A percentile compares a stretch with the other conserved stretches of the same genome.
Conservation (phyloP, 148 eudicot genomes). For the Fagopyrum homotropicum region DNA sequence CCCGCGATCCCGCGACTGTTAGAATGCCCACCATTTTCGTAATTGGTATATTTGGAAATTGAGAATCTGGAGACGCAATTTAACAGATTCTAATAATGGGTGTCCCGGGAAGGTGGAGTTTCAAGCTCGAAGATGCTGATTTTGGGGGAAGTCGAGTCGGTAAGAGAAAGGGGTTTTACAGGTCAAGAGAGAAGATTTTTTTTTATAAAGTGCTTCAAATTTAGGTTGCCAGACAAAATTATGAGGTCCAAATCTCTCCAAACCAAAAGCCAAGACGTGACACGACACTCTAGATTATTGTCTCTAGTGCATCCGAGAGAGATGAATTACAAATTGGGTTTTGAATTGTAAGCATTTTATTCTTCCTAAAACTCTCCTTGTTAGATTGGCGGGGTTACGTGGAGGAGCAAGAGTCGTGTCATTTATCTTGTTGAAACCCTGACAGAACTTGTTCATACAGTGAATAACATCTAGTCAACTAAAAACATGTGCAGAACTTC, state of each 20-base stretch:
- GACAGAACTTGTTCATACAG: too few relatives aligned
- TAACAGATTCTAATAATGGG: background rate
- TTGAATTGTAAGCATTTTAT: too few relatives aligned
- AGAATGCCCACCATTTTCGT: constrained; percentile 27
- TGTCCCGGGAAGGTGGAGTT: background rate
- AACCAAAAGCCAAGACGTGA: background rate
- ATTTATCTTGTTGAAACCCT: too few relatives aligned
- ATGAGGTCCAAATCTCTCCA: constrained; percentile 5
- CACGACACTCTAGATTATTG: too few relatives aligned
- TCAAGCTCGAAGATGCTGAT: background rate
- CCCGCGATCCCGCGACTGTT: constrained; percentile 21
- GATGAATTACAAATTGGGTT: too few relatives aligned
- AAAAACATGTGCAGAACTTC: too few relatives aligned
- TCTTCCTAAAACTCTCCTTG: too few relatives aligned
- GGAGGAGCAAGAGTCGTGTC: too few relatives aligned
- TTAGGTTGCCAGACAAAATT: constrained; percentile 5
- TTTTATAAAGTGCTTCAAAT: background rate
- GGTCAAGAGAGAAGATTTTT: constrained; percentile 2
- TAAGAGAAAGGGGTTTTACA: background rate
- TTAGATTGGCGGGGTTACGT: too few relatives aligned
- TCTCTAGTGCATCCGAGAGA: too few relatives aligned
- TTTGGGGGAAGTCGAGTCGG: background rate
- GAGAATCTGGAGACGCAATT: background rate
- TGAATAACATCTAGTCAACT: too few relatives aligned
- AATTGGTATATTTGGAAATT: background rate